phyloP scores from a whole-genome alignment of 352 stramenopile species.

The Phytophthora syringae region DNA sequence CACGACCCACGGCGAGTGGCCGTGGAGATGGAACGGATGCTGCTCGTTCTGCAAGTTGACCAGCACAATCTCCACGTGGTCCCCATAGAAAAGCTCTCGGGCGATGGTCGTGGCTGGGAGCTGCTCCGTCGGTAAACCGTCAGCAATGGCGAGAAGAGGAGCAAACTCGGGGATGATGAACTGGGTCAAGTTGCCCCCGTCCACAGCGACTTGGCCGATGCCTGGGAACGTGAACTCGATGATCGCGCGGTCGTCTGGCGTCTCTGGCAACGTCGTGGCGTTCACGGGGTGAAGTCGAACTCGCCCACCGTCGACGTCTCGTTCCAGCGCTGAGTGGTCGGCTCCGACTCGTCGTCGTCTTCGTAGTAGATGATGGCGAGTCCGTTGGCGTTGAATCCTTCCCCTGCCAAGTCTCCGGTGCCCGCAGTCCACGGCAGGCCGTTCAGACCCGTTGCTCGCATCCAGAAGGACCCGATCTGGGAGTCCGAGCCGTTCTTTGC shows the following conservation, averaged over 20 bases:
- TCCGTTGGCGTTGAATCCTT: constrained; percentile 42
- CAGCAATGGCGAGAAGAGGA: constrained; percentile 45
- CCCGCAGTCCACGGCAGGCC: constrained; percentile 40
- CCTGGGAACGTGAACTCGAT: constrained; percentile 36
- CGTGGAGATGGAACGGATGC: constrained; percentile 58
- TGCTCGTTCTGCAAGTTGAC: constrained; percentile 46
- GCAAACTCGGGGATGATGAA: constrained; percentile 35
- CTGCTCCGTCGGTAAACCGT: constrained; percentile 30
- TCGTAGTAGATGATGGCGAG: constrained; percentile 50
- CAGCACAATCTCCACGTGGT: constrained; percentile 50
- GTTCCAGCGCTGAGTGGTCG: constrained; percentile 36
- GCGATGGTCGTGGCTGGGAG: constrained; percentile 42
- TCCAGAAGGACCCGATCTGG: constrained; percentile 35
- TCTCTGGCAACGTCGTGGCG: constrained; percentile 19
- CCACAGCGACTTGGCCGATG: constrained; percentile 17
- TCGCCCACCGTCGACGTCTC: constrained; percentile 41
- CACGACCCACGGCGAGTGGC: constrained; percentile 44
- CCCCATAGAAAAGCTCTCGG: constrained; percentile 30
- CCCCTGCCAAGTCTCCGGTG: constrained; percentile 27
- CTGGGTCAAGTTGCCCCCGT: constrained; percentile 33
- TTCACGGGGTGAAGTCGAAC: constrained; percentile 39
- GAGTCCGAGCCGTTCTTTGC: constrained; percentile 29
- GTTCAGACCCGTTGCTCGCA: constrained; percentile 32
- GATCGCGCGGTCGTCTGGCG: constrained; percentile 36
- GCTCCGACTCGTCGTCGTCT: constrained; percentile 7